Evolutionary conservation across 2,329 filamentous ascomycete genomes (phyloP), one percentile per base, ranked within the genome.

Genomic region (Penicillium sp.): DNA sequence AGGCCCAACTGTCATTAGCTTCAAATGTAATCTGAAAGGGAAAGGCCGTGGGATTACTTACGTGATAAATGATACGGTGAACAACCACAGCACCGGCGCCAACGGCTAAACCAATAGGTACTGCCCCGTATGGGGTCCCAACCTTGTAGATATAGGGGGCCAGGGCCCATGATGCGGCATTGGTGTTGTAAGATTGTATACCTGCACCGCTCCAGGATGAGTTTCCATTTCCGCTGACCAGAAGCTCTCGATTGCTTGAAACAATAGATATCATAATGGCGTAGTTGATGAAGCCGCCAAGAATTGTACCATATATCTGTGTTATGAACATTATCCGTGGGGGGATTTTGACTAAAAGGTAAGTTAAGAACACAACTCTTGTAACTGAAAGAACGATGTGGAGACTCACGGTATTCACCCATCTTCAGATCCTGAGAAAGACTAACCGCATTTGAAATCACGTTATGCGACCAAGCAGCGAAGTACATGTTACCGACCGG

Each of bases 401-500:
- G 16, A 21, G 4, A 72, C 78, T 50, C 70, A 81, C 80, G 76
- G 50, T 85, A 85, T 72, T 85, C 81, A 21, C 83, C 83, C 75
- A 84, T 78, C 70, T 85, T 85, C 25, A 85, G 66, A 59, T 84
- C 81, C 46, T 77, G 80, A 38, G 75, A 80, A 7, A 85, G 70
- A 53, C 72, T 79, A 44, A 85, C 78, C 0, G 76, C 71, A 49
- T 82, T 82, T 2, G 55, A 13, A 48, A 85, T 84, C 48, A 84
- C 80, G 38, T 80, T 82, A 68, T 85, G 83, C 1, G 82, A 84
- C 82, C 82, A 85, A 11, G 79, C 78, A 8, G 82, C 79, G 65
- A 84, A 84, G 67, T 84, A 84, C 79, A 84, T 82, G 67, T 84
- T 84, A 2, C 80, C 82, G 5, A 84, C 62, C 0, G 82, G 82